phyloP scores from a whole-genome alignment of 2,329 filamentous ascomycete genomes.

The Aspergillus sergii region DNA sequence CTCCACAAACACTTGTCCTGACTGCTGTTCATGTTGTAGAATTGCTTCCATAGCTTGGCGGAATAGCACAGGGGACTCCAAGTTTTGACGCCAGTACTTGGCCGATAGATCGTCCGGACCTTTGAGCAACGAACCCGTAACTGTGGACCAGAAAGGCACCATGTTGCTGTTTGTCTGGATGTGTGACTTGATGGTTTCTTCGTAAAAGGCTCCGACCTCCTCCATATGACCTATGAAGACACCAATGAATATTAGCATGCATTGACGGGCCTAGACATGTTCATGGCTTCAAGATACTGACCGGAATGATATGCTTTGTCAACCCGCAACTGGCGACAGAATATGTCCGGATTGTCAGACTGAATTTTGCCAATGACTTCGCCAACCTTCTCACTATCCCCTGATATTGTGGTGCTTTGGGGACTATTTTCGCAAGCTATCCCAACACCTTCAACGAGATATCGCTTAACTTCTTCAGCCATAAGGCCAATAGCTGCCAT shows the following conservation, averaged over 20 bases:
- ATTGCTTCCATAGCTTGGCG: constrained; percentile 19
- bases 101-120: constrained; percentile 14
- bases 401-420: constrained; percentile 28
- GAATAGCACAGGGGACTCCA: constrained; percentile 30
- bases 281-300: background rate
- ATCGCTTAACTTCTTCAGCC: constrained; percentile 6
- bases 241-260: background rate
- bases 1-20: background rate
- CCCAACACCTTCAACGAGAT: constrained; percentile 10
- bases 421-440: constrained; percentile 45
- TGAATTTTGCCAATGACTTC: background rate
- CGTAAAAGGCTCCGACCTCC: background rate
- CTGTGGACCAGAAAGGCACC: background rate
- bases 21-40: background rate
- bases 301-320: constrained; percentile 6
- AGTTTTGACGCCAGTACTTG: background rate
- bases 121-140: background rate
- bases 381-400: background rate
- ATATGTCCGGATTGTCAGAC: background rate
- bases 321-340: background rate
- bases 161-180: background rate
- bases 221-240: background rate
- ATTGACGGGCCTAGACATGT: background rate
- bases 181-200: background rate
- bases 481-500: constrained; percentile 28